Conservation (phyloP, 2,329 filamentous ascomycete species). For the Onygena corvina region DNA sequence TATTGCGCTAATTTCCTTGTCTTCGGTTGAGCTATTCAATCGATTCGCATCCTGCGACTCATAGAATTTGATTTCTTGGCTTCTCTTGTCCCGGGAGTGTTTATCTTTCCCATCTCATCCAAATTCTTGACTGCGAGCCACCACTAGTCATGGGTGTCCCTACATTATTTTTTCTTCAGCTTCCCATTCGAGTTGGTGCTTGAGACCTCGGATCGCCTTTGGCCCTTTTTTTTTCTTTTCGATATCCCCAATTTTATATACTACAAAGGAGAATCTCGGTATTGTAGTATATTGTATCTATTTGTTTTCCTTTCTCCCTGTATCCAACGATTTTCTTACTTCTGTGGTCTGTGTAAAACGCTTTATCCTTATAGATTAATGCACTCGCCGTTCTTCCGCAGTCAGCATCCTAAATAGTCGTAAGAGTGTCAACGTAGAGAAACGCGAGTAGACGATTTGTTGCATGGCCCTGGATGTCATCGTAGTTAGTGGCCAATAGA, state of each 20-base stretch:
- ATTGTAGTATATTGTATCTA: slow-evolving; percentile 3
- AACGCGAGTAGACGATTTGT: too few relatives aligned
- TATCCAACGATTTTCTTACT: background rate
- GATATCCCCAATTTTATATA: slow-evolving; percentile 6
- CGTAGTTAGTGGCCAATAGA: too few relatives aligned
- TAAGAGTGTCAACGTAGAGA: too few relatives aligned
- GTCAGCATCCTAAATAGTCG: too few relatives aligned
- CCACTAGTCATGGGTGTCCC: background rate
- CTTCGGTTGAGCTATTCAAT: background rate
- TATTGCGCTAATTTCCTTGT: background rate
- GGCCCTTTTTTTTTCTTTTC: slow-evolving; percentile 1
- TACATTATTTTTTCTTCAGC: background rate
- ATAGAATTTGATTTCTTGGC: slow-evolving; percentile 4
- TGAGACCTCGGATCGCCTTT: background rate
- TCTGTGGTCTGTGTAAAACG: background rate
- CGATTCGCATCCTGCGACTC: background rate
- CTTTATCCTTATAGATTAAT: background rate
- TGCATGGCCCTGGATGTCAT: too few relatives aligned
- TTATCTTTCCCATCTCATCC: background rate
- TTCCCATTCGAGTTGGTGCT: background rate
- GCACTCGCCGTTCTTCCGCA: too few relatives aligned
- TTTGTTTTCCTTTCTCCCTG: background rate
- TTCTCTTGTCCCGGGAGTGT: background rate
- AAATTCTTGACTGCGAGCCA: background rate
- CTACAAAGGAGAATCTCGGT: background rate